Conservation (phyloP, 352 stramenopile genomes). For the Peronospora belbahrii region DNA sequence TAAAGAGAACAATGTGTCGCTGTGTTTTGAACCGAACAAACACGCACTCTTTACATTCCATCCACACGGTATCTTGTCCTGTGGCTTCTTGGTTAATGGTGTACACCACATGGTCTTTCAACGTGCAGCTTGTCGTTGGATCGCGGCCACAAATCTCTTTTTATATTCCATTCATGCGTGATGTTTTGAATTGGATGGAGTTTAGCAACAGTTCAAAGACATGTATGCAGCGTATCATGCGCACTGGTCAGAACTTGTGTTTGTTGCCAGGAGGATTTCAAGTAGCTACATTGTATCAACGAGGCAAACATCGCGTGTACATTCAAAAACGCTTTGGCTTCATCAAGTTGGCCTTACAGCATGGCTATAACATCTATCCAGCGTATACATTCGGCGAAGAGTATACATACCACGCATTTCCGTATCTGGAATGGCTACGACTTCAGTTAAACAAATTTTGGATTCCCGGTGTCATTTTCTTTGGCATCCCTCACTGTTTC, state of each 20-base stretch:
- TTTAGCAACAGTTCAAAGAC: slow-evolving; percentile 43
- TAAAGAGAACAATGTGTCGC: slow-evolving; percentile 13
- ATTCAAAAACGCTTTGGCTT: slow-evolving; percentile 89
- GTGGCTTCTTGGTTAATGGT: slow-evolving; percentile 49
- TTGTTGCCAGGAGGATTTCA: slow-evolving; percentile 91
- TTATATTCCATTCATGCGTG: slow-evolving; percentile 56
- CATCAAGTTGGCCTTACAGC: slow-evolving; percentile 88
- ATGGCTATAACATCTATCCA: slow-evolving; percentile 81
- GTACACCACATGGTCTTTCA: slow-evolving; percentile 43
- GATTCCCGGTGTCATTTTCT: slow-evolving; percentile 76
- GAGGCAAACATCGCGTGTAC: slow-evolving; percentile 83
- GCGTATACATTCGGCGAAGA: slow-evolving; percentile 91
- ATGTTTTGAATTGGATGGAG: slow-evolving; percentile 65
- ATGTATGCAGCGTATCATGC: slow-evolving; percentile 49
- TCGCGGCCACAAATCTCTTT: slow-evolving; percentile 62
- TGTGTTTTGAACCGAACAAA: slow-evolving; percentile 11
- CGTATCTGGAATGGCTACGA: slow-evolving; percentile 66
- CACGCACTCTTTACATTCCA: slow-evolving; percentile 43
- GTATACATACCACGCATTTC: slow-evolving; percentile 79
- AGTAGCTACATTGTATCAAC: slow-evolving; percentile 86
- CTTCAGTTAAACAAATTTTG: slow-evolving; percentile 80
- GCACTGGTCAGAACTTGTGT: slow-evolving; percentile 48
- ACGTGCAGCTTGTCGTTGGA: slow-evolving; percentile 43
- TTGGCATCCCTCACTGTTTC: slow-evolving; percentile 63
- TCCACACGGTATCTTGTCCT: slow-evolving; percentile 55